Percentiles rank a stretch among this genome's conserved stretches.
phyloP scores from a whole-genome alignment of 2,329 filamentous ascomycete species.

The Ceratocystis diversiconidia region DNA sequence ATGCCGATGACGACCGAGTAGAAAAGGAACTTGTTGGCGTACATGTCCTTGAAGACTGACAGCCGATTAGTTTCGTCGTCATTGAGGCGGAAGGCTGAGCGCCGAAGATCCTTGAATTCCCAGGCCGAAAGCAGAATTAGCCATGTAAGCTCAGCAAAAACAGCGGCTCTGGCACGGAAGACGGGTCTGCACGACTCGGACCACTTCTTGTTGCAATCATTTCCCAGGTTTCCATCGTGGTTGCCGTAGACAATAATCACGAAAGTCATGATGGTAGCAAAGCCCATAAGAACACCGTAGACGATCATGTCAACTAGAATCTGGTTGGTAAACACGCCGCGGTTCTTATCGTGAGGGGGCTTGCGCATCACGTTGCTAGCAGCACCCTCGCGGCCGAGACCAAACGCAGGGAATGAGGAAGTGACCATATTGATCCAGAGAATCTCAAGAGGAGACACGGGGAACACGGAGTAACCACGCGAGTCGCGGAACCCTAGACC shows the following conservation, averaged over 20 bases:
- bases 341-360: conserved; percentile 55
- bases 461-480: conserved; percentile 63
- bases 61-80: conserved; percentile 37
- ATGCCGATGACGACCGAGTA: conserved; percentile 48
- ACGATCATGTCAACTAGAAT: conserved; percentile 67
- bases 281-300: conserved; percentile 66
- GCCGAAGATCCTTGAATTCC: conserved; percentile 62
- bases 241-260: conserved; percentile 48
- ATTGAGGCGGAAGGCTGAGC: conserved; percentile 56
- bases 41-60: conserved; percentile 47
- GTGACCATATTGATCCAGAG: conserved; percentile 94
- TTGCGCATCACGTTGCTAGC: conserved; percentile 64
- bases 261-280: conserved; percentile 50
- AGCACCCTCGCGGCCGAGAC: conserved; percentile 65
- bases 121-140: conserved; percentile 60
- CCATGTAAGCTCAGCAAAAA: conserved; percentile 62
- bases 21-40: conserved; percentile 56
- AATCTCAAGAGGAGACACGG: conserved; percentile 71
- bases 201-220: conserved; percentile 47
- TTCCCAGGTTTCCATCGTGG: conserved; percentile 41
- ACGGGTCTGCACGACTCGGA: conserved; percentile 43
- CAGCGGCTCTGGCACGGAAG: conserved; percentile 56
- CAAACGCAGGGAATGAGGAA: conserved; percentile 75
- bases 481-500: conserved; percentile 69
- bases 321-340: conserved; percentile 64